phyloP scores from a whole-genome alignment of 805 yeast species.

The Saccharomycopsis babjevae region DNA sequence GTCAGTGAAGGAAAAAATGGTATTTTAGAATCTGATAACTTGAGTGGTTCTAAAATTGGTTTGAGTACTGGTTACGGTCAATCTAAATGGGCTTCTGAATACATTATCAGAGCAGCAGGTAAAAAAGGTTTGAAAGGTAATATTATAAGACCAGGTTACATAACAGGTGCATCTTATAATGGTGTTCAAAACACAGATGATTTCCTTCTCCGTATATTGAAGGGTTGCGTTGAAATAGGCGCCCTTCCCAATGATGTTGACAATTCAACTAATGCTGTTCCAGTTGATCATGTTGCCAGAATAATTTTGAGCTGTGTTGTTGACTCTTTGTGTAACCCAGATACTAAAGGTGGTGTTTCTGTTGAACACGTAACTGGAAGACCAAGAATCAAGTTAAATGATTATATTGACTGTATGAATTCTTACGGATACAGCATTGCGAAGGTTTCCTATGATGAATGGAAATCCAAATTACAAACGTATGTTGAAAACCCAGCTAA shows the following conservation, averaged over 20 bases:
- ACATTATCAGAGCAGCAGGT: slow-evolving; percentile 81
- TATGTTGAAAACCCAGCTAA: slow-evolving; percentile 58
- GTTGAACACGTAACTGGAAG: slow-evolving; percentile 98
- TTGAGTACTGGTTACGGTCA: slow-evolving; percentile 94
- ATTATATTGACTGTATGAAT: slow-evolving; percentile 56
- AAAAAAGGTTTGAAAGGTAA: slow-evolving; percentile 78
- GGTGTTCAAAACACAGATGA: slow-evolving; percentile 97
- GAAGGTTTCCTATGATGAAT: slow-evolving; percentile 56
- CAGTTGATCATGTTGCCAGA: slow-evolving; percentile 96
- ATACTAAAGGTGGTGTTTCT: slow-evolving; percentile 31
- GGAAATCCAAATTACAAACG: slow-evolving; percentile 70
- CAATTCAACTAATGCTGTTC: slow-evolving; percentile 90
- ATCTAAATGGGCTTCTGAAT: slow-evolving; percentile 95
- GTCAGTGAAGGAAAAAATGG: slow-evolving; percentile 59
- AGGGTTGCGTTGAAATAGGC: slow-evolving; percentile 88
- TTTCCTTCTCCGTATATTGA: slow-evolving; percentile 85
- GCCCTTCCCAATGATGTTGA: slow-evolving; percentile 64
- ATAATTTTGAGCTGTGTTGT: slow-evolving; percentile 40
- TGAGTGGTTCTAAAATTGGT: slow-evolving; percentile 72
- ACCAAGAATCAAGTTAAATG: slow-evolving; percentile 77
- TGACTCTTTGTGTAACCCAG: slow-evolving; percentile 28
- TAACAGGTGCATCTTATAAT: slow-evolving; percentile 71
- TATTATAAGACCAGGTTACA: slow-evolving; percentile 92
- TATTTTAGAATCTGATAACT: slow-evolving; percentile 71
- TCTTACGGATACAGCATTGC: slow-evolving; percentile 64